Evolutionary conservation across 2,329 filamentous ascomycete species (phyloP).

Genomic region (Epichloe amarillans): DNA sequence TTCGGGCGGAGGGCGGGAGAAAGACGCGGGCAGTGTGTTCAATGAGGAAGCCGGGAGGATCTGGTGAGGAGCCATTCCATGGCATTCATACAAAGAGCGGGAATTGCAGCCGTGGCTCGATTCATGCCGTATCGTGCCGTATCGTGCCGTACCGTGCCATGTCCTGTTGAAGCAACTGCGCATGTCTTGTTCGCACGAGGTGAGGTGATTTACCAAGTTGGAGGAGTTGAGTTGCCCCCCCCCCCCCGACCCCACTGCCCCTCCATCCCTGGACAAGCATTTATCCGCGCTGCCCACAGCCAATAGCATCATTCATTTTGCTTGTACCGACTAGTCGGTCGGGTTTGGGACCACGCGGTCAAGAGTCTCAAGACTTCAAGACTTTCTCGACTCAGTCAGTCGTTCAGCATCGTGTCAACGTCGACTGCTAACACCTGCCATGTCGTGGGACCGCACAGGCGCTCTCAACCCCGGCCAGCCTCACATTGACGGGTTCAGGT

Average conservation of each 20-base stretch:
- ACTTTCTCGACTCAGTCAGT: neutral
- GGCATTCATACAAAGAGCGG: too few species aligned
- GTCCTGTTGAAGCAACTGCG: too few species aligned
- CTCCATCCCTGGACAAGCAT: constrained; percentile 6
- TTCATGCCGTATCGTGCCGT: too few species aligned
- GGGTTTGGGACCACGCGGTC: too few species aligned
- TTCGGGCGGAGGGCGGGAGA: neutral
- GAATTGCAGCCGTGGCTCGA: too few species aligned
- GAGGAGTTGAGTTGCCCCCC: too few species aligned
- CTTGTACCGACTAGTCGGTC: too few species aligned
- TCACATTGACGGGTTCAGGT: neutral
- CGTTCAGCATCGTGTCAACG: neutral
- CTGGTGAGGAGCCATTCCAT: neutral
- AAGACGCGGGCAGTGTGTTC: neutral
- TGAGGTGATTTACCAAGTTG: too few species aligned
- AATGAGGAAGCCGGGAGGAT: neutral
- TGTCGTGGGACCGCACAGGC: neutral
- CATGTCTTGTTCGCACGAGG: too few species aligned
- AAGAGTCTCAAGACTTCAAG: too few species aligned
- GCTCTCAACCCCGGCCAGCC: neutral
- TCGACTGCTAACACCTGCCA: neutral
- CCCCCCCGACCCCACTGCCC: too few species aligned
- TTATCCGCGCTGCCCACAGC: constrained; percentile 9
- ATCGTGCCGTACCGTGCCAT: too few species aligned
- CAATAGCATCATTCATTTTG: neutral